Evolutionary conservation across 352 stramenopile genomes (phyloP).

Genomic region (Pythium aquatile): DNA sequence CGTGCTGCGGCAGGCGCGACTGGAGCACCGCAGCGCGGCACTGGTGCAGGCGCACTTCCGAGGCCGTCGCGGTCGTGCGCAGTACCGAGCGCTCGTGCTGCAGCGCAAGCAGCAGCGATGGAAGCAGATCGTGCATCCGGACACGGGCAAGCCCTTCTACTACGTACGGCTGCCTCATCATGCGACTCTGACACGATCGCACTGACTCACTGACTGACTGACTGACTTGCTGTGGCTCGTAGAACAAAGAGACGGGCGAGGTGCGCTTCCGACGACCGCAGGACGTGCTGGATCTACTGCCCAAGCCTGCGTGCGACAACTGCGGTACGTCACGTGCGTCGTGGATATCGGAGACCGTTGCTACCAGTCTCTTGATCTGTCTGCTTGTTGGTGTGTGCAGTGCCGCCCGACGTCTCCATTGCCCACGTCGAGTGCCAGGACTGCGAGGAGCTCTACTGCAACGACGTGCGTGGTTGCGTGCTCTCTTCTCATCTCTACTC

Average conservation of each 20-base stretch:
- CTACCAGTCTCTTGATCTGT: constrained; percentile 5
- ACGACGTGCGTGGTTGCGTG: constrained; percentile 34
- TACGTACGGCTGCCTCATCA: constrained; percentile 51
- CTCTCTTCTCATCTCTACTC: background rate
- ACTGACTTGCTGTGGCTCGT: background rate
- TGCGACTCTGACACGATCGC: background rate
- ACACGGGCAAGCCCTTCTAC: constrained; percentile 83
- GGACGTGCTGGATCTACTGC: constrained; percentile 90
- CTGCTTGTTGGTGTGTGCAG: constrained; percentile 8
- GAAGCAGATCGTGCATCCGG: constrained; percentile 88
- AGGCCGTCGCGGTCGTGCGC: constrained; percentile 63
- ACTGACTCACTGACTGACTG: background rate
- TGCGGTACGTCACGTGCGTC: constrained; percentile 44
- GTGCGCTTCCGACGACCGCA: constrained; percentile 89
- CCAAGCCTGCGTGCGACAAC: constrained; percentile 87
- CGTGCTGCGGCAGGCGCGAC: constrained; percentile 43
- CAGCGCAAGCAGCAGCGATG: constrained; percentile 80
- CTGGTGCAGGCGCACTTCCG: constrained; percentile 75
- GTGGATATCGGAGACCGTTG: background rate
- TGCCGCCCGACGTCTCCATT: constrained; percentile 29
- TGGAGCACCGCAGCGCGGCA: constrained; percentile 68
- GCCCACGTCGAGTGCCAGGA: constrained; percentile 85
- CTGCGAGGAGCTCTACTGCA: constrained; percentile 90
- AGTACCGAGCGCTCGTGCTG: constrained; percentile 47
- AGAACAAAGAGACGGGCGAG: constrained; percentile 93